phyloP scores from a whole-genome alignment of 306 rosid genomes.

The Casuarina equisetifolia region DNA sequence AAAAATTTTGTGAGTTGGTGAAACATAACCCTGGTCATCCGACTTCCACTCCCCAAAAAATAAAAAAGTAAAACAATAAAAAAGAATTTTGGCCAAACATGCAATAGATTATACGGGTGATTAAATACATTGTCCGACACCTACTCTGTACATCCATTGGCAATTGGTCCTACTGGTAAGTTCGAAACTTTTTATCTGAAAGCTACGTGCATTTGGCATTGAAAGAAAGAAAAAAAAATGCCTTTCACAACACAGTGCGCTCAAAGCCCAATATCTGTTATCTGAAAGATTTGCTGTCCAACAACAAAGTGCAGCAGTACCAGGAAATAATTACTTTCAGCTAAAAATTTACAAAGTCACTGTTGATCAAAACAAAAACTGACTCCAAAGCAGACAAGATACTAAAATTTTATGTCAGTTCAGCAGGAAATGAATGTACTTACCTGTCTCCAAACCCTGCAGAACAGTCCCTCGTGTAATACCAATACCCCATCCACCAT shows the following conservation, averaged over 20 bases:
- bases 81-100: neutral
- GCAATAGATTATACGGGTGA: neutral
- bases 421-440: constrained; percentile 10
- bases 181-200: neutral
- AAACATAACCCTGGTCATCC: neutral
- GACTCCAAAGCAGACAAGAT: neutral
- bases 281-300: neutral
- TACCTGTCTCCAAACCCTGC: constrained; percentile 75
- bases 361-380: neutral
- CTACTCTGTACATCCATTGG: no score
- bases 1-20: neutral
- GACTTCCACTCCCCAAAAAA: neutral
- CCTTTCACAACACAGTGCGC: neutral
- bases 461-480: constrained; percentile 83
- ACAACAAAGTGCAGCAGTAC: neutral
- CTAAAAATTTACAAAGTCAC: neutral
- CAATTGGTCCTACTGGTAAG: neutral
- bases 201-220: neutral
- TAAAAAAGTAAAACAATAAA: no score
- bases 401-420: neutral
- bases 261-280: neutral
- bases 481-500: constrained; percentile 75
- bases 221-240: neutral
- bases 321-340: neutral
- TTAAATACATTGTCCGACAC: no score